phyloP scores from a whole-genome alignment of 1,139 yeast species.

The Blastobotrys persicus region DNA sequence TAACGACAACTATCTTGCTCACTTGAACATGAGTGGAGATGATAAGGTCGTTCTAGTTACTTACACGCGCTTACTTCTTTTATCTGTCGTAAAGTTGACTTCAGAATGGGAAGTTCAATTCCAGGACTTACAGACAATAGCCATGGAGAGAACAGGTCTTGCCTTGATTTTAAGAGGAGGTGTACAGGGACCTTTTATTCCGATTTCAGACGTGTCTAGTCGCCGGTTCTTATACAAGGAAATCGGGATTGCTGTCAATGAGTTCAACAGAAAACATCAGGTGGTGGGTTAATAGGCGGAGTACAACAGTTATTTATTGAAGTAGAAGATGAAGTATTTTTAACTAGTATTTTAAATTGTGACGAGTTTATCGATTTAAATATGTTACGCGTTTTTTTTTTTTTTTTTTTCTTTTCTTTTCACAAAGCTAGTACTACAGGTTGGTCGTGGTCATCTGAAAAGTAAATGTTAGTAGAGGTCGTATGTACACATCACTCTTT shows the following conservation, averaged over 20 bases:
- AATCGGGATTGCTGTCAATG: conserved; percentile 78
- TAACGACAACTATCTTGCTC: conserved; percentile 78
- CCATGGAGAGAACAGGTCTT: conserved; percentile 79
- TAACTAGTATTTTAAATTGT: conserved; percentile 4
- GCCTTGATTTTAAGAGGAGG: conserved; percentile 59
- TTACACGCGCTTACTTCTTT: conserved; percentile 63
- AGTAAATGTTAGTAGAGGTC: not conserved
- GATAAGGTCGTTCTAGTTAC: conserved; percentile 70
- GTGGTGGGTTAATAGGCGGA: conserved; percentile 31
- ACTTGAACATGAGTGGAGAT: conserved; percentile 68
- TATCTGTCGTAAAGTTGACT: conserved; percentile 60
- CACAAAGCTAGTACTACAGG: conserved; percentile 1
- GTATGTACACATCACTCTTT: conserved; percentile 2
- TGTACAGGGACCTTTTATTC: conserved; percentile 71
- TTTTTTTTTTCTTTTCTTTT: conserved; percentile 9
- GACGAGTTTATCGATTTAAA: conserved; percentile 2
- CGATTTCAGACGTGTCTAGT: conserved; percentile 66
- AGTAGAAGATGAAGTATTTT: conserved; percentile 1
- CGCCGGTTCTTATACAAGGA: conserved; percentile 66
- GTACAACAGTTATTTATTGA: conserved; percentile 9
- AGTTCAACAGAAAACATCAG: conserved; percentile 51
- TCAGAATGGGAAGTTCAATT: conserved; percentile 66
- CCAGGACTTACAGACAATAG: conserved; percentile 62
- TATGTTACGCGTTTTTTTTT: conserved; percentile 11
- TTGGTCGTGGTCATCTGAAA: not conserved